A percentile compares a stretch with the other conserved stretches of the same genome.
These are phyloP conservation scores for Trichoderma atroviride DNA, from an alignment of 2,329 filamentous ascomycete genomes.

Conservation along the genomic window DNA sequence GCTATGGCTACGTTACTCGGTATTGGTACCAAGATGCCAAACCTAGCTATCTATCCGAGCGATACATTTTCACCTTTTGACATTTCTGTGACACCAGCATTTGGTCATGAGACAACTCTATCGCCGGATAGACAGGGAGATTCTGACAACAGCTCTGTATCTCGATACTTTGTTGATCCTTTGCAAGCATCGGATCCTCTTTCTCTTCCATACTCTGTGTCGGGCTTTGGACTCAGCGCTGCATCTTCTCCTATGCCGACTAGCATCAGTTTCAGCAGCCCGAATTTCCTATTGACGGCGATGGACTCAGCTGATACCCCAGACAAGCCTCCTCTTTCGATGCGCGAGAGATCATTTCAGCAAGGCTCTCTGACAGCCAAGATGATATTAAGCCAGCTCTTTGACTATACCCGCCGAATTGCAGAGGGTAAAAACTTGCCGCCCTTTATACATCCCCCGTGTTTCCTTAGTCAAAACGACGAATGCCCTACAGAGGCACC, in stretches of 20 bases:
- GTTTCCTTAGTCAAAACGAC: background rate
- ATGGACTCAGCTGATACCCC: background rate
- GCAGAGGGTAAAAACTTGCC: slow-evolving; percentile 11
- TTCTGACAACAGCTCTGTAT: background rate
- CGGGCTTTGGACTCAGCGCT: background rate
- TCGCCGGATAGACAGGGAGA: background rate
- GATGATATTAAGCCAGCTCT: slow-evolving; percentile 9
- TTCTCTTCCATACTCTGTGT: background rate
- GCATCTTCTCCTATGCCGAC: background rate
- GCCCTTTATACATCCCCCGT: slow-evolving; percentile 11
- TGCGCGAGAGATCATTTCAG: background rate
- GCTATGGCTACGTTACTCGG: background rate
- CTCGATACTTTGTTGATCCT: background rate
- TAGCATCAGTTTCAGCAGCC: background rate
- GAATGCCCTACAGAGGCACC: background rate
- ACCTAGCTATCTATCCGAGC: background rate
- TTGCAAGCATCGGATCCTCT: background rate
- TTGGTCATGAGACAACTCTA: background rate
- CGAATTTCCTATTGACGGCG: background rate
- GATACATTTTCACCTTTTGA: background rate
- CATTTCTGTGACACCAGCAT: background rate
- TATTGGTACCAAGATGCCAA: too few species aligned
- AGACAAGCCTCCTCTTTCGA: background rate
- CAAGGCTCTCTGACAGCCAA: slow-evolving; percentile 13
- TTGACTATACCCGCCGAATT: slow-evolving; percentile 15